A percentile compares a stretch with the other conserved stretches of the same genome.
Evolutionary conservation across 768 basidiomycete genomes (phyloP).

Genomic region (Suillus subalutaceus): DNA sequence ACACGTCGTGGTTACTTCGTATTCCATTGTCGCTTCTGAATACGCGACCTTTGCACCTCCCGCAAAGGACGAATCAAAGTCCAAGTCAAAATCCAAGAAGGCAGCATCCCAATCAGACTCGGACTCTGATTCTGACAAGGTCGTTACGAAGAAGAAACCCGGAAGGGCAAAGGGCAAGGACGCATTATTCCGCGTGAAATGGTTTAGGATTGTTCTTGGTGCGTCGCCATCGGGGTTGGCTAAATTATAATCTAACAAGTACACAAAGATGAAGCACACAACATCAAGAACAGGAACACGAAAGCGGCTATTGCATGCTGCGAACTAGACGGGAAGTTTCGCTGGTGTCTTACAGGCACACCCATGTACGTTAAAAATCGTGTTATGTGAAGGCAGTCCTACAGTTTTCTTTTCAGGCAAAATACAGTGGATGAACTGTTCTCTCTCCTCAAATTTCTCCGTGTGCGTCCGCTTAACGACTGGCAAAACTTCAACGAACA

Average conservation of each 20-base stretch:
- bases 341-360: constrained; percentile 90
- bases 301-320: constrained; percentile 81
- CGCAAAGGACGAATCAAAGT: constrained; percentile 58
- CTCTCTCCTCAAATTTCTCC: constrained; percentile 87
- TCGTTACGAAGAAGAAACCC: constrained; percentile 41
- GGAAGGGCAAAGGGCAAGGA: constrained; percentile 50
- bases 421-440: constrained; percentile 91
- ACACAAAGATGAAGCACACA: constrained; percentile 85
- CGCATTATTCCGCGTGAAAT: constrained; percentile 77
- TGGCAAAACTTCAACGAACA: constrained; percentile 79
- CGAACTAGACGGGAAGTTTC: constrained; percentile 72
- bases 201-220: constrained; percentile 89
- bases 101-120: constrained; percentile 29
- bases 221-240: constrained; percentile 14
- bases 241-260: background rate
- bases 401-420: constrained; percentile 51
- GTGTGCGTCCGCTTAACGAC: constrained; percentile 78
- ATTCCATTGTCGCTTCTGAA: constrained; percentile 82
- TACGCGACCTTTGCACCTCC: constrained; percentile 53
- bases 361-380: constrained; percentile 54
- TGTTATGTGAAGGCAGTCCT: constrained; percentile 31
- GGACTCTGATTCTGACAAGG: constrained; percentile 40
- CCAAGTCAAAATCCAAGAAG: constrained; percentile 41
- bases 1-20: constrained; percentile 87
- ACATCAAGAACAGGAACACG: constrained; percentile 86